phyloP scores from a whole-genome alignment of 2,329 filamentous ascomycete genomes.

The Bisporella sp. region DNA sequence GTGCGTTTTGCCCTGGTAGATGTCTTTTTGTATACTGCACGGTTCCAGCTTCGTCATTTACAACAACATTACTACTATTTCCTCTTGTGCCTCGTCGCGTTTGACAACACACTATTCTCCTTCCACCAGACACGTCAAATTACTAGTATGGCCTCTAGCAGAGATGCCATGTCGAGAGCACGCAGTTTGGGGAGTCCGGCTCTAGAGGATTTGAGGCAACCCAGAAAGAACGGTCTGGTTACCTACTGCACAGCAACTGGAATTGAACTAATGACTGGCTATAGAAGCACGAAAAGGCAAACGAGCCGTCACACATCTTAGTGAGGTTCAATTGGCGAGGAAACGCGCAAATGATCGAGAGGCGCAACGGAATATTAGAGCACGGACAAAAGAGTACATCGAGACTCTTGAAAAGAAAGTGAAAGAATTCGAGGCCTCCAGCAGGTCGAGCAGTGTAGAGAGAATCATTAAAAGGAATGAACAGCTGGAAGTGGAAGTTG shows the following conservation, averaged over 20 bases:
- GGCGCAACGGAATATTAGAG: conserved; percentile 80
- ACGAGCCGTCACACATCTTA: conserved; percentile 79
- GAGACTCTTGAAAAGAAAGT: conserved; percentile 28
- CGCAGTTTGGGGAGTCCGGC: conserved; percentile 10
- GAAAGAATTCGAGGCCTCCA: conserved; percentile 21
- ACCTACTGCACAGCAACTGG: not conserved
- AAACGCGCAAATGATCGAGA: conserved; percentile 90
- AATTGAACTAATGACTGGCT: not conserved
- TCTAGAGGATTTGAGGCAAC: conserved; percentile 5
- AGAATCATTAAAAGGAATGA: conserved; percentile 23
- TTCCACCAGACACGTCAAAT: not conserved
- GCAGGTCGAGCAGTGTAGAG: conserved; percentile 36
- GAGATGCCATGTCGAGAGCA: conserved; percentile 4
- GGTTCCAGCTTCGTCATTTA: too few species aligned
- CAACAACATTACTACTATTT: too few species aligned
- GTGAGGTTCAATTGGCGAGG: conserved; percentile 77
- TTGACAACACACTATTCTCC: too few species aligned
- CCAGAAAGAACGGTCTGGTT: conserved; percentile 11
- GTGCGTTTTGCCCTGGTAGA: too few species aligned
- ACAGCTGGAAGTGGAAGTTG: conserved; percentile 23
- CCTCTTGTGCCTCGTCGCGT: too few species aligned
- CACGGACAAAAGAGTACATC: conserved; percentile 80
- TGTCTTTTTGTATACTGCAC: too few species aligned
- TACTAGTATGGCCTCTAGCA: not conserved
- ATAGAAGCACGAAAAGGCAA: conserved; percentile 39